Evolutionary conservation across 805 yeast genomes (phyloP), one percentile per base, ranked within the genome.

Genomic region (Candida hispaniensis): DNA sequence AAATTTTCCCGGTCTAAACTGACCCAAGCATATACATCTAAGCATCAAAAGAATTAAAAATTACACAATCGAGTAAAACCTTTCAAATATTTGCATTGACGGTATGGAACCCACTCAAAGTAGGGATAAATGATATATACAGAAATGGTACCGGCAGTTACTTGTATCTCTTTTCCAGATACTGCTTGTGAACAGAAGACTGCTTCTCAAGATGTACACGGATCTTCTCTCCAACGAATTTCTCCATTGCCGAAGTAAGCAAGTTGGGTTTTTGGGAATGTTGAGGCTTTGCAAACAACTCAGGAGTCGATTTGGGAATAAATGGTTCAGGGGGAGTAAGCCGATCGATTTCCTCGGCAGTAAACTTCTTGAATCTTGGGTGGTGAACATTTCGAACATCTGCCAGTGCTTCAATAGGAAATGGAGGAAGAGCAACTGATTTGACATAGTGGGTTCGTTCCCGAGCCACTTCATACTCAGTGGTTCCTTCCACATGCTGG

Each of bases 301-400:
- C 56, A 27, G 56, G 56, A 17, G 67, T 57, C 12, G 60, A 60
- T 44, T 71, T 71, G 8, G 80, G 64, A 42, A 71, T 56, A 29
- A 94, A 94, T 91, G 82, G 82, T 42, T 64, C 59, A 36, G 93
- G 93, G 11, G 81, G 73, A 11, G 64, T 64, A 48, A 78, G 61
- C 45, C 64, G 69, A 47, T 71, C 69, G 26, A 77, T 67, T 47
- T 80, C 85, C 22, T 66, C 57, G 43, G 67, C 75, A 7, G 75
- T 66, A 41, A 85, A 60, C 47, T 67, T 80, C 81, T 16, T 62
- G 79, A 11, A 53, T 47, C 15, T 96, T 95, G 22, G 81, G 60
- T 14, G 85, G 83, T 13, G 76, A 62, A 42, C 65, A 68, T 79
- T 73, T 40, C 96, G 95, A 52, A 85, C 81, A 55, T 85, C 96